Percentiles rank a stretch among this genome's conserved stretches.
Evolutionary conservation across 2,329 filamentous ascomycete species (phyloP).

Genomic region (Aspergillus melleus): DNA sequence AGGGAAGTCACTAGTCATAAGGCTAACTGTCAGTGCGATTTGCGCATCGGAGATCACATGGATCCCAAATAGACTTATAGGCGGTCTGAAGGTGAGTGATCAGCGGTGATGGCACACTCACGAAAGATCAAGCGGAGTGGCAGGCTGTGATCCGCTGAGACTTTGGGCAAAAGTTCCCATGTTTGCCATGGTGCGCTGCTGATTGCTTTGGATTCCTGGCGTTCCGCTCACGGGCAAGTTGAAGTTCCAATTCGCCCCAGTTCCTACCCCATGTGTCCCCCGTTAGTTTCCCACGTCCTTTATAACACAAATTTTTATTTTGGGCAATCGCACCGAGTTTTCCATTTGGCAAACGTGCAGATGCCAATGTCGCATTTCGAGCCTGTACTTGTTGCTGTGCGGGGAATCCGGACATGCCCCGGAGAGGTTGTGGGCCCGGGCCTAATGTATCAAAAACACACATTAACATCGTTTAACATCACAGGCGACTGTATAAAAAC

Average conservation of each 20-base stretch:
- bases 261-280: slow-evolving; percentile 39
- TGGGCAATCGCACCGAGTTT: slow-evolving; percentile 49
- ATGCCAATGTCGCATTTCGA: slow-evolving; percentile 49
- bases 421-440: slow-evolving; percentile 52
- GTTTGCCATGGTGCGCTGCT: slow-evolving; percentile 52
- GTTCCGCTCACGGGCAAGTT: slow-evolving; percentile 55
- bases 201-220: slow-evolving; percentile 51
- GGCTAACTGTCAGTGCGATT: slow-evolving; percentile 7
- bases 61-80: not conserved
- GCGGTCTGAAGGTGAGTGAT: not conserved
- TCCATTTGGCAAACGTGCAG: slow-evolving; percentile 54
- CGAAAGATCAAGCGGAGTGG: slow-evolving; percentile 57
- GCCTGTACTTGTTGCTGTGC: slow-evolving; percentile 51
- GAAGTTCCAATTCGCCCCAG: slow-evolving; percentile 59
- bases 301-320: not conserved
- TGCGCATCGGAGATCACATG: slow-evolving; percentile 15
- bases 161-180: slow-evolving; percentile 59
- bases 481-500: not conserved
- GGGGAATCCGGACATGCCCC: slow-evolving; percentile 56
- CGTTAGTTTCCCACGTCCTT: slow-evolving; percentile 24
- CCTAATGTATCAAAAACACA: slow-evolving; percentile 33
- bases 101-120: slow-evolving; percentile 42
- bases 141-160: slow-evolving; percentile 54
- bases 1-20: slow-evolving; percentile 58
- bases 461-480: slow-evolving; percentile 12